Base-by-base conservation (phyloP, 176 grass and related monocot genomes). In the Phoenix dactylifera region DNA sequence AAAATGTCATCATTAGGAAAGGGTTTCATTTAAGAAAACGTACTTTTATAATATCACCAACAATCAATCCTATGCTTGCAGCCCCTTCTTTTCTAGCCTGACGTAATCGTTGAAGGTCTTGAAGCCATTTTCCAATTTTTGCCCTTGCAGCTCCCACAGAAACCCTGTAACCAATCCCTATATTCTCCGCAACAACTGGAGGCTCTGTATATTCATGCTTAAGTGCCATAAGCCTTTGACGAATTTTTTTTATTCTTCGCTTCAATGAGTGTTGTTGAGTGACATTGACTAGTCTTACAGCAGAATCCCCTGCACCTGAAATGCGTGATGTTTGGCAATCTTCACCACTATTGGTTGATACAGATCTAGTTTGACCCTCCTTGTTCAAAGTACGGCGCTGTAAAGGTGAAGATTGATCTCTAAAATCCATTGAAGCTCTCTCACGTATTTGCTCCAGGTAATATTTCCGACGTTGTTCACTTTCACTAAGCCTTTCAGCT, bases 391-490 rank as follows among this genome's bases (percentile, higher is more conserved):
- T 79, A 10, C 93, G 93, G 0, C 93, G 93, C 30, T 98, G 93
- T 69, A 98, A 79, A 70, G 93, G 93, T 51, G 93, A 98, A 80
- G 79, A 74, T 52, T 98, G 93, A 55, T 98, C 93, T 83, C 93
- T 88, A 66, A 98, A 88, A 78, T 98, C 93, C 93, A 98, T 98
- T 28, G 93, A 98, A 77, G 93, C 93, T 80, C 79, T 82, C 76
- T 98, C 93, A 44, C 93, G 87, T 85, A 98, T 98, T 76, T 98
- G 93, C 70, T 98, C 93, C 59, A 98, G 79, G 77, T 98, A 86
- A 86, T 83, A 98, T 17, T 91, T 98, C 24, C 93, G 77, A 35
- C 93, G 88, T 55, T 98, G 93, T 69, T 98, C 93, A 78, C 93
- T 98, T 83, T 98, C 93, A 73, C 87, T 82, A 50, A 98, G 79